phyloP scores from a whole-genome alignment of 2,329 filamentous ascomycete species.

The Aschersonia sp. region DNA sequence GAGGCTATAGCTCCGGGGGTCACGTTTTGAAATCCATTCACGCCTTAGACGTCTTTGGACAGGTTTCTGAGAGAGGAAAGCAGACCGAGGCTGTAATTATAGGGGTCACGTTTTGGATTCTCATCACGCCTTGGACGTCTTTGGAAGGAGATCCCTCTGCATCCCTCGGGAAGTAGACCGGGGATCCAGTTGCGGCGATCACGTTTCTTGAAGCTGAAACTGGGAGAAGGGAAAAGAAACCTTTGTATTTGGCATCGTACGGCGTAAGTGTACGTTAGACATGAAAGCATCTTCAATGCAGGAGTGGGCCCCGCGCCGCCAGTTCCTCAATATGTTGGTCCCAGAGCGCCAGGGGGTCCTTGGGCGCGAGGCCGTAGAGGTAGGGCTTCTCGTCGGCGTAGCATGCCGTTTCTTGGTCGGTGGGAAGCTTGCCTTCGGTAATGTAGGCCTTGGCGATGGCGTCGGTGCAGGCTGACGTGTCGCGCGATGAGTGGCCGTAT shows the following conservation, averaged over 20 bases:
- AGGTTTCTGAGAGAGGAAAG: no score
- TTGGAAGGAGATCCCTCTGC: no score
- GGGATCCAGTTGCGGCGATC: no score
- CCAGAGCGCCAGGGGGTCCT: slow-evolving; percentile 7
- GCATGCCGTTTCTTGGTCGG: slow-evolving; percentile 27
- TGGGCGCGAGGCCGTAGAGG: slow-evolving; percentile 18
- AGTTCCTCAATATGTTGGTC: slow-evolving; percentile 8
- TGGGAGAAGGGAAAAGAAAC: neutral
- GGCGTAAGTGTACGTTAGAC: no score
- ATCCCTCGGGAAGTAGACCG: no score
- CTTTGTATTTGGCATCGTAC: neutral
- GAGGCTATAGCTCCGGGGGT: no score
- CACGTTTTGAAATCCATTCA: no score
- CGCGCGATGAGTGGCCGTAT: slow-evolving; percentile 32
- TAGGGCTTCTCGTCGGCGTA: slow-evolving; percentile 34
- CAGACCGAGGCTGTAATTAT: no score
- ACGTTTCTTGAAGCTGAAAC: no score
- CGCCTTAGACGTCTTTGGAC: no score
- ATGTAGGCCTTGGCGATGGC: slow-evolving; percentile 24
- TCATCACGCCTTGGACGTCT: no score
- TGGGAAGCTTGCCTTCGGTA: slow-evolving; percentile 23
- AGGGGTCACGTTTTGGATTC: no score
- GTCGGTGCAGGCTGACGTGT: slow-evolving; percentile 30
- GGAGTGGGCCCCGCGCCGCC: slow-evolving; percentile 4
- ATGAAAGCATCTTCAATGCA: neutral